Evolutionary conservation across 2,329 filamentous ascomycete species (phyloP), one percentile per base, ranked within the genome.

Genomic region (Lachnellula suecica): DNA sequence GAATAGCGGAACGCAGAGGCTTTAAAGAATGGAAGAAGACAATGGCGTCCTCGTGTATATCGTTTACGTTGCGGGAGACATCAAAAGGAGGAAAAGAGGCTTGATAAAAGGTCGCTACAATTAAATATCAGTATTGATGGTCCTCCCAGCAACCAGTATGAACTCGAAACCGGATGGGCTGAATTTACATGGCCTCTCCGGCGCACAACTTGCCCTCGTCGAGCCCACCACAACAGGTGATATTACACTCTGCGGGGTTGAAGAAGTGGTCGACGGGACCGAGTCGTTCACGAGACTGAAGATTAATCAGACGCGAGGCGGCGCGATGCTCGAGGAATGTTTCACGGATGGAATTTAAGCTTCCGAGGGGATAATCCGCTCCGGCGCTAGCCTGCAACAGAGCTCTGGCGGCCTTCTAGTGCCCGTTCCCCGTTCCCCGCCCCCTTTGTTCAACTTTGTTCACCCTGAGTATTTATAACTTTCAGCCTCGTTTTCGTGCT

Each of bases 101-200:
- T 53, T 43, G 44, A 25, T 23, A n/a, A 11, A 43, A 54, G 37
- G 55, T 54, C 29, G 57, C 57, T 63, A 56, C 56, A 58, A 25
- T 41, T 37, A 20, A 29, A n/a, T n/a, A n/a, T 17, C 43, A 55
- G 63, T 44, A 64, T 58, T 57, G 42, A 59, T 42, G 54, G 55
- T 63, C 59, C 54, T 58, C 60, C 54, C 46, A 62, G 60, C 59
- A 65, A 59, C 58, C 54, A 51, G 34, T 23, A 51, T 24, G 25
- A 44, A 41, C 9, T 50, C 25, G 20, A 29, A 40, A 38, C 37
- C 13, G 54, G 19, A 23, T 37, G 27, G 37, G 42, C 37, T 41
- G 41, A 34, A 48, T n/a, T 48, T 59, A 60, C 61, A 54, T 53
- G 56, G 56, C 58, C 59, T 60, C 41, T 29, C 43, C 29, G 49